Percentiles rank a stretch among this genome's conserved stretches.
Evolutionary conservation across 2,329 filamentous ascomycete species (phyloP).

Genomic region (Thielaviopsis euricoi): DNA sequence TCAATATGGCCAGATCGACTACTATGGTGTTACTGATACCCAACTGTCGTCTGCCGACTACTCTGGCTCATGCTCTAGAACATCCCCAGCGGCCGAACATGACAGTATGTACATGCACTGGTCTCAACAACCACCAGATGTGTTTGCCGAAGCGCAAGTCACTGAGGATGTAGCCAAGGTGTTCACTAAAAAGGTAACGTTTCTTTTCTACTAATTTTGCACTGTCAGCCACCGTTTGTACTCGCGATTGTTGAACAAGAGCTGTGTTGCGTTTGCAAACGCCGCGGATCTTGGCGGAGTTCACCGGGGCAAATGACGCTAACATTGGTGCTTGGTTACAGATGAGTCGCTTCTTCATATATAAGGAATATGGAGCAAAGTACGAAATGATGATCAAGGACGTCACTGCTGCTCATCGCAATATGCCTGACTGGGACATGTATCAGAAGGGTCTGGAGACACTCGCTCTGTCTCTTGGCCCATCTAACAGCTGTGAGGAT

Average conservation of each 20-base stretch:
- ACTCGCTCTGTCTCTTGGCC: conserved; percentile 57
- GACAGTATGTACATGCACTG: conserved; percentile 22
- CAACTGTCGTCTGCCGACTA: not conserved
- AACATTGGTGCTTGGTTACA: conserved; percentile 20
- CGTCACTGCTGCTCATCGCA: conserved; percentile 49
- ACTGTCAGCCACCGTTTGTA: not conserved
- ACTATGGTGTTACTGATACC: conserved; percentile 1
- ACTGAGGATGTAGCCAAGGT: conserved; percentile 44
- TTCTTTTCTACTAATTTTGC: too few species aligned
- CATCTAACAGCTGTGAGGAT: conserved; percentile 46
- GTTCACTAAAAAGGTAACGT: conserved; percentile 39
- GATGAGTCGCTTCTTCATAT: conserved; percentile 70
- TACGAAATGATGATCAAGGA: conserved; percentile 77
- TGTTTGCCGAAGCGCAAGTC: conserved; percentile 40
- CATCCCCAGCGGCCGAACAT: conserved; percentile 15
- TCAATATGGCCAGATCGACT: conserved; percentile 35
- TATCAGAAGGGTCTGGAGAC: conserved; percentile 79
- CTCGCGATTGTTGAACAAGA: not conserved
- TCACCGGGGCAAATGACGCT: not conserved
- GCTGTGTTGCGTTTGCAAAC: not conserved
- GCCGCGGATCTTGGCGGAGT: not conserved
- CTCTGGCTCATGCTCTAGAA: conserved; percentile 22
- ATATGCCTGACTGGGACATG: conserved; percentile 55
- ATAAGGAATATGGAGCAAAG: conserved; percentile 83
- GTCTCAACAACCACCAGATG: conserved; percentile 31